Evolutionary conservation across 2,329 filamentous ascomycete genomes (phyloP).

Genomic region (Pseudogymnoascus sp.): DNA sequence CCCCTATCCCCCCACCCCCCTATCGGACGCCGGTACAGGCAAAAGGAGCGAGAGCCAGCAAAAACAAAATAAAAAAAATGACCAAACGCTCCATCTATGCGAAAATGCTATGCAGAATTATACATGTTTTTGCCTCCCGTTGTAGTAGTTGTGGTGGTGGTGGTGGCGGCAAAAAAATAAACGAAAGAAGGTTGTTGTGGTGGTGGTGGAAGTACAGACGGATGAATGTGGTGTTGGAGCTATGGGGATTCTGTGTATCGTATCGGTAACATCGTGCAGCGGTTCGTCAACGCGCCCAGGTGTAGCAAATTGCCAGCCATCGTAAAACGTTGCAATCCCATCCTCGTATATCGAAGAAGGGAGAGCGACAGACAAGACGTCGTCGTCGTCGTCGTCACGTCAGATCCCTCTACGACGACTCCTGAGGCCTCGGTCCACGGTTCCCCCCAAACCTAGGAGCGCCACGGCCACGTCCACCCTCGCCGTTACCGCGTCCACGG

Average conservation of each 20-base stretch:
- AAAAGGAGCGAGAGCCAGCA: not conserved
- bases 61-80: not conserved
- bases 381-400: too few relatives aligned
- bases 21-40: not conserved
- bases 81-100: constrained; percentile 11
- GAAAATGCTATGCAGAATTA: constrained; percentile 1
- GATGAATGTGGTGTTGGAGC: not conserved
- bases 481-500: constrained; percentile 40
- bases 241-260: too few relatives aligned
- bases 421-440: constrained; percentile 23
- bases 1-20: not conserved
- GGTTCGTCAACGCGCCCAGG: not conserved
- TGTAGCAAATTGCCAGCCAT: not conserved
- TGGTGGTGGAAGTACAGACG: too few relatives aligned
- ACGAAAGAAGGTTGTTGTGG: not conserved
- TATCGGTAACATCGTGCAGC: not conserved
- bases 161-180: not conserved
- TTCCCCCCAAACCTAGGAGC: constrained; percentile 29
- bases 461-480: constrained; percentile 41
- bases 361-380: not conserved
- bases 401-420: constrained; percentile 19
- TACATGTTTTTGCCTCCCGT: not conserved
- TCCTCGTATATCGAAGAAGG: not conserved
- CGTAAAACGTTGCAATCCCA: not conserved
- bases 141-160: not conserved